Base-by-base conservation (phyloP, 108 stramenopile genomes). In the Cyclotella cryptica region DNA sequence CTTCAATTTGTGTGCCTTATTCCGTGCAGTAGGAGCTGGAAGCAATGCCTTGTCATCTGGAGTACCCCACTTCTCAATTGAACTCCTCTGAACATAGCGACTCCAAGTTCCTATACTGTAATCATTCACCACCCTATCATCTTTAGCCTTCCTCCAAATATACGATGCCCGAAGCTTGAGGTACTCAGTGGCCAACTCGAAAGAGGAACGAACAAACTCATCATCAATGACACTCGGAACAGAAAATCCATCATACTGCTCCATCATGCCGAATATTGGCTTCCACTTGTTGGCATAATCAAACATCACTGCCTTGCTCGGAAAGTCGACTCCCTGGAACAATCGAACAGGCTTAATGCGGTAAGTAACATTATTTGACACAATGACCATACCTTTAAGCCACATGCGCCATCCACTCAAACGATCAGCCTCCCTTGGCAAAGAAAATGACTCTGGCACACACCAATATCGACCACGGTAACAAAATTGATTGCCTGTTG, bases 131-230 rank as follows among this genome's bases (percentile, higher is more conserved):
- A 8, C 21, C 24, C 55, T 57, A 7, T 57, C 12, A 57, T 57
- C 55, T 4, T 57, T 57, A 24, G 60, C 60, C 60, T 10, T 61
- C 60, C 7, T 8, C 60, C 60, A 61, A 61, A 61, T 39, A 35
- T 61, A 61, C 12, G 8, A 39, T 7, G 35, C 60, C 12, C 30
- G 1, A 35, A 35, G 4, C 35, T 61, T 35, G 1, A 61, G 35
- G n/a, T 61, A 61, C 30, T 61, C 60, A 10, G 60, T 61, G 3
- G 30, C 60, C 35, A 12, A 12, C 3, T 1, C 35, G 35, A 61
- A n/a, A 61, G 60, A 61, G 1, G 3, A 13, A 3, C 13, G 9
- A 13, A 61, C 60, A 61, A 61, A 61, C 15, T 15, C 1, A 12
- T 61, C 60, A 39, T 61, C 12, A 10, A 39, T n/a, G 4, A 22